A percentile compares a stretch with the other conserved stretches of the same genome.
Evolutionary conservation across 2,329 filamentous ascomycete genomes (phyloP).

Genomic region (Colletotrichum abscissum): DNA sequence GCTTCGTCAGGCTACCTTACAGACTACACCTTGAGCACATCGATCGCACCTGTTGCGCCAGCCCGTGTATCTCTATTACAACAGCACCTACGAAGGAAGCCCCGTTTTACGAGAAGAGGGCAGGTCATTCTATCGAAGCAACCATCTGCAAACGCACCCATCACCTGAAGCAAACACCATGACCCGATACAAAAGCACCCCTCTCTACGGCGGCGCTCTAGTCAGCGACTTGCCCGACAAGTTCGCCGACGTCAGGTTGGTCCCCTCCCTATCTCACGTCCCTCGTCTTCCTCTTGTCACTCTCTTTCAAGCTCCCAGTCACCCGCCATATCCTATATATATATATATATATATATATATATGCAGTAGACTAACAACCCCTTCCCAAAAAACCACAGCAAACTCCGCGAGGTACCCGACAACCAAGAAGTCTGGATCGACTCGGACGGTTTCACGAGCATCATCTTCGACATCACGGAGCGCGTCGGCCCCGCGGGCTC

Average conservation of each 20-base stretch:
- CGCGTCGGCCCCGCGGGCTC: conserved; percentile 71
- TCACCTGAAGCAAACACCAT: conserved; percentile 44
- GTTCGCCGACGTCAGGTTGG: conserved; percentile 80
- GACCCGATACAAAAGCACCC: conserved; percentile 66
- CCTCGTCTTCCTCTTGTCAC: not conserved
- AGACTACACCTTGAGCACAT: not conserved
- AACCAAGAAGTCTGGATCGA: conserved; percentile 96
- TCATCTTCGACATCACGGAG: conserved; percentile 92
- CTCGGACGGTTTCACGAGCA: conserved; percentile 82
- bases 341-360: too few relatives aligned
- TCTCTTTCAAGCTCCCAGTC: not conserved
- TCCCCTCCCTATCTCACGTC: not conserved
- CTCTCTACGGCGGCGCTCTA: conserved; percentile 80
- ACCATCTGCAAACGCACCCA: not conserved
- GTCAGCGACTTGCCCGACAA: conserved; percentile 73
- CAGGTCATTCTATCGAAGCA: not conserved
- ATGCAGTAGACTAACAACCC: too few relatives aligned
- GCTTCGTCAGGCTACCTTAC: not conserved
- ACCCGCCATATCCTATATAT: too few relatives aligned
- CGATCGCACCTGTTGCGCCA: not conserved
- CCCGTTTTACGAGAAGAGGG: not conserved
- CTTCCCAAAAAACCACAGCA: conserved; percentile 54
- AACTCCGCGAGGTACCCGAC: conserved; percentile 80
- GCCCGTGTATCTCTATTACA: not conserved
- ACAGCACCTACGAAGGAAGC: not conserved